These are phyloP conservation scores for Diplotaxis tenuifolia DNA, from an alignment of 345 rosid species.

Conservation along the genomic window DNA sequence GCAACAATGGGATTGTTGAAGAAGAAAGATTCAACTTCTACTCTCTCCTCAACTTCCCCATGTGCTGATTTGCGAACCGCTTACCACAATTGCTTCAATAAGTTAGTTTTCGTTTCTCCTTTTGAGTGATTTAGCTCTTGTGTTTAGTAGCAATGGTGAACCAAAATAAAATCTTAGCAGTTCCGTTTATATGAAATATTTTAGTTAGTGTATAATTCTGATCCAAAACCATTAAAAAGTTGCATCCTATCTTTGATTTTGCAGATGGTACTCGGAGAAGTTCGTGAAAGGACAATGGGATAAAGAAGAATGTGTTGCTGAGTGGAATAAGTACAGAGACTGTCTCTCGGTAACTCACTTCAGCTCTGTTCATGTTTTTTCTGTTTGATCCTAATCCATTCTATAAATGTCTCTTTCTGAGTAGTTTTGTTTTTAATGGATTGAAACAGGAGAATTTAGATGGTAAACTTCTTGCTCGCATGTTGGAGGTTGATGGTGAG, in stretches of 20 bases:
- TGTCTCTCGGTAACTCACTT: slow-evolving; percentile 63
- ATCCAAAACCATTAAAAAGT: background rate
- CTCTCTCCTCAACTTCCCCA: slow-evolving; percentile 60
- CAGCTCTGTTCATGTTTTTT: background rate
- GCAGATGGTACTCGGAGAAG: slow-evolving; percentile 86
- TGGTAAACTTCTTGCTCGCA: slow-evolving; percentile 68
- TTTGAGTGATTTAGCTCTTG: background rate
- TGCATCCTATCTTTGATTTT: background rate
- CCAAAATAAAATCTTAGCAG: too few species aligned
- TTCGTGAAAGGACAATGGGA: slow-evolving; percentile 84
- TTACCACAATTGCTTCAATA: slow-evolving; percentile 82
- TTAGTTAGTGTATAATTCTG: background rate
- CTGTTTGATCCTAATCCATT: background rate
- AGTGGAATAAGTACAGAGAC: slow-evolving; percentile 76
- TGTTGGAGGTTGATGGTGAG: slow-evolving; percentile 58
- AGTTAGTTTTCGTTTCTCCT: slow-evolving; percentile 35
- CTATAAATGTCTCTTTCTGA: background rate
- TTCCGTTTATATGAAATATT: too few species aligned
- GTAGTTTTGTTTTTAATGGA: background rate
- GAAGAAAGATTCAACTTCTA: slow-evolving; percentile 36
- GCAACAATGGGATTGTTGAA: slow-evolving; percentile 41
- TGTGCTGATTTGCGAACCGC: slow-evolving; percentile 71
- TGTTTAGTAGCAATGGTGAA: background rate
- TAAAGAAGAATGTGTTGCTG: slow-evolving; percentile 63
- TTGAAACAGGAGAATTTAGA: slow-evolving; percentile 63